A percentile compares a stretch with the other conserved stretches of the same genome.
Evolutionary conservation across 257 asterid genomes (phyloP).

Genomic region (Petunia axillaris): DNA sequence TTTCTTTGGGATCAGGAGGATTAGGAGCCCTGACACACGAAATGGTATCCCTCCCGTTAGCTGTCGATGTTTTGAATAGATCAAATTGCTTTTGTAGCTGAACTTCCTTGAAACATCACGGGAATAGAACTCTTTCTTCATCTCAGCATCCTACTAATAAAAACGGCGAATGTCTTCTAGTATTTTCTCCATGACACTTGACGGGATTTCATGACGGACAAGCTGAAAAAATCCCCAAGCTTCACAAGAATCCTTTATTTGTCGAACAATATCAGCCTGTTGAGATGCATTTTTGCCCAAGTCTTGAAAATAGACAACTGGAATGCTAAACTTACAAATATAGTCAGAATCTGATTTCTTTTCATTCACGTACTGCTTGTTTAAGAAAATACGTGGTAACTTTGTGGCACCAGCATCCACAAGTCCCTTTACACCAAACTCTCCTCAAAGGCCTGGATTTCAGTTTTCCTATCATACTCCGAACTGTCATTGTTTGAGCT

Average conservation of each 20-base stretch:
- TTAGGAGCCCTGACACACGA: conserved; percentile 24
- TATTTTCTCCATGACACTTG: not conserved
- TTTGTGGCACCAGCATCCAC: conserved; percentile 28
- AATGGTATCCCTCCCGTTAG: conserved; percentile 34
- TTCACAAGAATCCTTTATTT: conserved; percentile 19
- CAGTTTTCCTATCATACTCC: conserved; percentile 21
- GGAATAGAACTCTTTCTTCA: not conserved
- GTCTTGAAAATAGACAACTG: not conserved
- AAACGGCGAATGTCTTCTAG: too few species aligned
- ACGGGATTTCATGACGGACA: conserved; percentile 25
- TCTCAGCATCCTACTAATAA: too few species aligned
- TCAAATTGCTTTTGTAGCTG: conserved; percentile 26
- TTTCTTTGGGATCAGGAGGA: conserved; percentile 28
- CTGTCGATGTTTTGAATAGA: conserved; percentile 20
- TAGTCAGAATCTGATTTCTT: not conserved
- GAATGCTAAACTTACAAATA: not conserved
- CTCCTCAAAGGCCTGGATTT: conserved; percentile 29
- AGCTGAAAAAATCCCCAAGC: conserved; percentile 27
- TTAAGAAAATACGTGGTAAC: conserved; percentile 25
- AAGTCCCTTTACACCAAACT: conserved; percentile 35
- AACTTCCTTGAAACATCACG: conserved; percentile 21
- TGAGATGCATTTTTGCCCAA: not conserved
- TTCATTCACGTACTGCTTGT: not conserved
- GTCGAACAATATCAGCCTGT: conserved; percentile 14
- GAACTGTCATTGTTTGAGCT: not conserved